Evolutionary conservation across 2,329 filamentous ascomycete species (phyloP).

Genomic region (Pestalotiopsis sp.): DNA sequence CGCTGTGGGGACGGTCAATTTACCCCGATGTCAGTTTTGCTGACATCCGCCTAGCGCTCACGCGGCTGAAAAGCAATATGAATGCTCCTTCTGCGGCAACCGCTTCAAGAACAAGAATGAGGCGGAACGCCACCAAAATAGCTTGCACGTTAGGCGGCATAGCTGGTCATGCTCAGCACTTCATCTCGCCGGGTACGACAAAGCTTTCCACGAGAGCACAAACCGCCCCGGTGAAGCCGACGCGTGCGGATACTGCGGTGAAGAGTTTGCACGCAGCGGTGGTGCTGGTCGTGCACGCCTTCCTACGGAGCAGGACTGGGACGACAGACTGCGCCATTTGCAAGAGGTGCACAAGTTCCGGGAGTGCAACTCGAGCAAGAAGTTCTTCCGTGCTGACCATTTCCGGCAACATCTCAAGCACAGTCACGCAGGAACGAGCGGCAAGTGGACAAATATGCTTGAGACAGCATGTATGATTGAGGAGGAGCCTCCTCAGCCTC

Average conservation of each 20-base stretch:
- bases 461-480: constrained; percentile 96
- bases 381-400: constrained; percentile 96
- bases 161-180: constrained; percentile 97
- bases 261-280: constrained; percentile 72
- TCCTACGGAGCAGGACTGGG: constrained; percentile 84
- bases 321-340: constrained; percentile 81
- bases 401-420: constrained; percentile 98
- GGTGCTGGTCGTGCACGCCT: constrained; percentile 41
- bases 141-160: constrained; percentile 86
- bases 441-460: constrained; percentile 98
- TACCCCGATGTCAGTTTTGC: constrained; percentile 10
- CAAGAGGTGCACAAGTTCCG: constrained; percentile 94
- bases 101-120: constrained; percentile 99
- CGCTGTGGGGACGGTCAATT: not conserved
- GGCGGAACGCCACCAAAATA: constrained; percentile 94
- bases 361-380: constrained; percentile 97
- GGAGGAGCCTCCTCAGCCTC: constrained; percentile 66
- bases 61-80: constrained; percentile 95
- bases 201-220: constrained; percentile 84
- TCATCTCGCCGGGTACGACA: constrained; percentile 63
- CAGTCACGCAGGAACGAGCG: constrained; percentile 92
- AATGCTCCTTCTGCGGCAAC: constrained; percentile 89
- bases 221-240: constrained; percentile 70
- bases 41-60: constrained; percentile 53
- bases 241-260: constrained; percentile 91